Base-by-base conservation (phyloP, 768 basidiomycete genomes). In the Russula lepida region DNA sequence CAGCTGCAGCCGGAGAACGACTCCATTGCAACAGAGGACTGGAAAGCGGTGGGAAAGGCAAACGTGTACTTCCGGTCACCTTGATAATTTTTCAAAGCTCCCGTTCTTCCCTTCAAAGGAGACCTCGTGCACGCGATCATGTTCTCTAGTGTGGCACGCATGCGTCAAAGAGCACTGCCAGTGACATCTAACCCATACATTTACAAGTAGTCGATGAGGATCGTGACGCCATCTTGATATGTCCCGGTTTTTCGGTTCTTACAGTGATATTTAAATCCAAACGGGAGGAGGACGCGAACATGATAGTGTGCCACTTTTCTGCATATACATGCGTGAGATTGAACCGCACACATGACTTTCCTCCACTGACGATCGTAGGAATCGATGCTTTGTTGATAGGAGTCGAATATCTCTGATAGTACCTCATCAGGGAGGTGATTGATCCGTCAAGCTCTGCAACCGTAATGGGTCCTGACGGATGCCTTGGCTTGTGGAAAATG, bases 331-430 rank as follows among this genome's bases (percentile, higher is more conserved):
- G 59, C 3, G 37, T 12, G 11, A 60, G 59, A 17, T 8, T 49
- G 28, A 54, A 27, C 59, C 59, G 55, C 70, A 75, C 50, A 73
- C 2, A 25, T 13, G 23, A 13, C 8, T 25, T 13, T n/a, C n/a
- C n/a, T n/a, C 23, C 23, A 23, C 44, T 23, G 25, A 41, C 3
- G 19, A n/a, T 41, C 6, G n/a, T n/a, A 41, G 19, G 19, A 6
- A 19, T 35, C 6, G 35, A n/a, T 19, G 41, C 9, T 7, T 43
- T 43, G 2, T 7, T 6, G 41, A 43, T n/a, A n/a, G n/a, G 15
- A n/a, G 11, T 43, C 41, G 41, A 43, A 43, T 43, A 43, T 43
- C 3, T 43, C 19, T n/a, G n/a, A n/a, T 5, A 19, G 41, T 1
- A 19, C 17, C 19, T 43, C 41, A 43, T 43, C 41, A 43, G 41